Evolutionary conservation across 441 rosid genomes (phyloP), one percentile per base, ranked within the genome.

Genomic region (Erodium trifolium): DNA sequence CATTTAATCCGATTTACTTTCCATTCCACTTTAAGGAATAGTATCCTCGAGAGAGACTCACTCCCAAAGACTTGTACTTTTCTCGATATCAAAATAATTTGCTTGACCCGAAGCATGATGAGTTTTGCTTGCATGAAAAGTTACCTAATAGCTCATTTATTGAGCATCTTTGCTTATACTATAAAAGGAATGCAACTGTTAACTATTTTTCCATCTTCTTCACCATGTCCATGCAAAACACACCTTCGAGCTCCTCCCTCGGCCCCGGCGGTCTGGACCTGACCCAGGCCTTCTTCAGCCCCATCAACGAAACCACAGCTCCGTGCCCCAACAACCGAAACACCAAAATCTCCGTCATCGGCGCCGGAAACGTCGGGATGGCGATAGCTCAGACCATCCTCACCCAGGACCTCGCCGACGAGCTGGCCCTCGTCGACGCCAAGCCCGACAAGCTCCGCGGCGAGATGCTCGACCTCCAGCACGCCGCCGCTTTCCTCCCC

Each of bases 391-490:
- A 92, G 70, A 92, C 98, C 77, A 84, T 90, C 78, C 89, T 90
- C 66, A 90, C 96, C 65, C 96, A 88, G 59, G 93, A 86, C 80
- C 78, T 90, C 0, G 87, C 82, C 5, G 90, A 88, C 73, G 92
- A 82, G 76, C 80, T 90, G 13, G 92, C 88, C 31, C 92, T 92
- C 67, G 86, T 92, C 23, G 97, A 92, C 60, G 74, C 85, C 71
- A 80, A 79, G 8, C 18, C 18, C 17, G 90, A 87, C 17, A 92
- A 87, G 74, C 91, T 90, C 45, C 91, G 88, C 0, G 98, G 97
- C 51, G 97, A 92, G 84, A 92, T 92, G 98, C 98, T 92, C 17
- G 98, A 92, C 75, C 98, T 90, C 73, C 96, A 92, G 72, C 98
- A 90, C 79, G 96, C 96, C 14, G 96, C 98, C 3, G 98, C 98